A percentile compares a stretch with the other conserved stretches of the same genome.
These are phyloP conservation scores for Eremothecium cymbalariae DNA, from an alignment of 1,139 yeast genomes.

Conservation along the genomic window DNA sequence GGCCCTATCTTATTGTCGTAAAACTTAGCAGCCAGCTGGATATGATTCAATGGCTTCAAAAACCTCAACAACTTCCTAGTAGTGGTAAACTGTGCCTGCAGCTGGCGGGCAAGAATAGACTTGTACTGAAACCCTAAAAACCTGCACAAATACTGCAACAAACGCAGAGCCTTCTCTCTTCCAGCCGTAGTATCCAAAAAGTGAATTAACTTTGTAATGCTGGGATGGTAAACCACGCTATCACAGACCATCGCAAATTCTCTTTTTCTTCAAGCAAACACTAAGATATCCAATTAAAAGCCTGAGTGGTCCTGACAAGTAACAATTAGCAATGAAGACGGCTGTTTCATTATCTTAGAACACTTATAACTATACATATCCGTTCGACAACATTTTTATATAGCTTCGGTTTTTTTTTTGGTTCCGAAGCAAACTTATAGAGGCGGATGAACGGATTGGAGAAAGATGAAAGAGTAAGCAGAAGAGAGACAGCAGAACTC, in stretches of 20 bases:
- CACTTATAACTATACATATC: no score
- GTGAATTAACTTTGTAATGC: constrained; percentile 52
- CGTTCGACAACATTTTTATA: no score
- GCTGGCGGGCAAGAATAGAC: constrained; percentile 44
- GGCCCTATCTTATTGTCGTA: constrained; percentile 68
- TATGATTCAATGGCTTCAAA: constrained; percentile 72
- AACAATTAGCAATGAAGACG: no score
- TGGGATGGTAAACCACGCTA: constrained; percentile 65
- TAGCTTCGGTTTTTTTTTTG: no score
- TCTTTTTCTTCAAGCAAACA: no score
- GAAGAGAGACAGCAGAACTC: no score
- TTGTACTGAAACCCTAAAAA: constrained; percentile 62
- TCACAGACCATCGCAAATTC: constrained; percentile 63
- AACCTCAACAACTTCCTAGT: constrained; percentile 80
- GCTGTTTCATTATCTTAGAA: no score
- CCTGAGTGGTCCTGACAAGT: no score
- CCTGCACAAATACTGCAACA: constrained; percentile 74
- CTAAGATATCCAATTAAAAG: no score
- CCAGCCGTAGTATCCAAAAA: constrained; percentile 64
- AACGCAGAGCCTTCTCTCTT: constrained; percentile 72
- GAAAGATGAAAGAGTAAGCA: not conserved
- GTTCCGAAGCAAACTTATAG: no score
- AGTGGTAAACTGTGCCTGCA: constrained; percentile 45
- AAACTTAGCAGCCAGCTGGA: constrained; percentile 61
- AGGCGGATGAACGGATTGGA: no score